phyloP scores from a whole-genome alignment of 495 filamentous ascomycete species.

The Tuber umbilicatum region DNA sequence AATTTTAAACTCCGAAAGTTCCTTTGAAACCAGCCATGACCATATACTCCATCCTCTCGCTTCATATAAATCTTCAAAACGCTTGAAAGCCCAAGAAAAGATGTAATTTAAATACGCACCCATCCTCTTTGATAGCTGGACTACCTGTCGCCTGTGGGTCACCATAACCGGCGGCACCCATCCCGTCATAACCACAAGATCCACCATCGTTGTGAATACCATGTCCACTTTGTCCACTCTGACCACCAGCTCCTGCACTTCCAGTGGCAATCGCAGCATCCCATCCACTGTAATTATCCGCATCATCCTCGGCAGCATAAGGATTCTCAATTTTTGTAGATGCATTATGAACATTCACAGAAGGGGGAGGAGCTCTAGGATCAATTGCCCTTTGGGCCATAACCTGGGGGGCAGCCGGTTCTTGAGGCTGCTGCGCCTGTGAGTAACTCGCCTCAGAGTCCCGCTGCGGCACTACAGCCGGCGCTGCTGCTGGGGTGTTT shows the following conservation, averaged over 20 bases:
- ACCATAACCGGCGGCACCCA: slow-evolving; percentile 41
- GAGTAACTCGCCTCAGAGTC: slow-evolving; percentile 16
- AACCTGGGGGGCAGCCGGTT: slow-evolving; percentile 1
- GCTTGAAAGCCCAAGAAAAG: slow-evolving; percentile 30
- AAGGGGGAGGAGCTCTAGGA: slow-evolving; percentile 33
- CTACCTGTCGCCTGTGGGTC: slow-evolving; percentile 46
- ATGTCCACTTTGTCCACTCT: slow-evolving; percentile 49
- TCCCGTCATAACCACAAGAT: slow-evolving; percentile 47
- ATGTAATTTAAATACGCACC: slow-evolving; percentile 65
- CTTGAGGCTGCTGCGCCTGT: slow-evolving; percentile 20
- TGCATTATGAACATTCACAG: slow-evolving; percentile 24
- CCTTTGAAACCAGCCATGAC: slow-evolving; percentile 30
- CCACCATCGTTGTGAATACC: slow-evolving; percentile 34
- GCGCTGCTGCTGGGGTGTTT: slow-evolving; percentile 7
- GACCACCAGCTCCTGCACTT: slow-evolving; percentile 22
- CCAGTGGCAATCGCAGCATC: slow-evolving; percentile 34
- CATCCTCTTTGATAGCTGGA: slow-evolving; percentile 91
- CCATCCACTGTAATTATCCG: slow-evolving; percentile 37
- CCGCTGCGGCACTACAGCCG: slow-evolving; percentile 12
- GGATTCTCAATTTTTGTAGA: slow-evolving; percentile 28
- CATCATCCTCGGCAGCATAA: slow-evolving; percentile 32
- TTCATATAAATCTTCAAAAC: slow-evolving; percentile 36
- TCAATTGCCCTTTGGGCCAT: slow-evolving; percentile 36
- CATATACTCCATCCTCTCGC: slow-evolving; percentile 38
- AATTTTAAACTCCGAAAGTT: slow-evolving; percentile 12